Percentiles rank a stretch among this genome's conserved stretches.
These are phyloP conservation scores for Incumbomyces lentus DNA, from an alignment of 2,329 filamentous ascomycete species.

Conservation along the genomic window DNA sequence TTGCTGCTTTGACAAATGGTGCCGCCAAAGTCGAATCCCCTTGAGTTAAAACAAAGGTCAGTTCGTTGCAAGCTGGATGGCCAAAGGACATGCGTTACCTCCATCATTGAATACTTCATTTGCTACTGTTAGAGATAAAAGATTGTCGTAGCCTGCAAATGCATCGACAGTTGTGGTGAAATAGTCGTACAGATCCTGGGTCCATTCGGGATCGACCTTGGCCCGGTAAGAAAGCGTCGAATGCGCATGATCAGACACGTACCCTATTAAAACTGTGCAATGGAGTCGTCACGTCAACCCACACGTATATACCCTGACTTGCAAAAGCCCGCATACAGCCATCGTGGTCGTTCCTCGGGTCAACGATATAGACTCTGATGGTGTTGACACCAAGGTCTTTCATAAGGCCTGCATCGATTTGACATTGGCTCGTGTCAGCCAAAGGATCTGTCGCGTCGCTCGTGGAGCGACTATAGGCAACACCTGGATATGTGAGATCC, in stretches of 20 bases:
- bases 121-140: constrained; percentile 72
- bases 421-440: constrained; percentile 62
- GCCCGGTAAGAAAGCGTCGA: not conserved
- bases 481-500: constrained; percentile 37
- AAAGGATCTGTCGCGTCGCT: constrained; percentile 59
- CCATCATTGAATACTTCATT: constrained; percentile 58
- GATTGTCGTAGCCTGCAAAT: constrained; percentile 66
- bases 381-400: constrained; percentile 67
- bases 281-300: constrained; percentile 57
- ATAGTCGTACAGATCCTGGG: constrained; percentile 53
- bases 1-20: constrained; percentile 71
- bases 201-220: constrained; percentile 52
- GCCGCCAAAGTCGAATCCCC: constrained; percentile 48
- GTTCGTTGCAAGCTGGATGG: too few relatives aligned
- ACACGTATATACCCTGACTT: constrained; percentile 68
- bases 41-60: constrained; percentile 20
- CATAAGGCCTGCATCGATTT: constrained; percentile 64
- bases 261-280: constrained; percentile 29
- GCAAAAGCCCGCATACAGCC: constrained; percentile 71
- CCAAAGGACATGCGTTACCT: not conserved
- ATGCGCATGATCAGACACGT: constrained; percentile 18
- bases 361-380: constrained; percentile 79
- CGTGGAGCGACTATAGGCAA: constrained; percentile 54
- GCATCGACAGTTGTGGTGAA: constrained; percentile 63
- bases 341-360: constrained; percentile 57